Evolutionary conservation across 805 yeast species (phyloP), one percentile per base, ranked within the genome.

Genomic region (Lipomyces yamanashiensis): DNA sequence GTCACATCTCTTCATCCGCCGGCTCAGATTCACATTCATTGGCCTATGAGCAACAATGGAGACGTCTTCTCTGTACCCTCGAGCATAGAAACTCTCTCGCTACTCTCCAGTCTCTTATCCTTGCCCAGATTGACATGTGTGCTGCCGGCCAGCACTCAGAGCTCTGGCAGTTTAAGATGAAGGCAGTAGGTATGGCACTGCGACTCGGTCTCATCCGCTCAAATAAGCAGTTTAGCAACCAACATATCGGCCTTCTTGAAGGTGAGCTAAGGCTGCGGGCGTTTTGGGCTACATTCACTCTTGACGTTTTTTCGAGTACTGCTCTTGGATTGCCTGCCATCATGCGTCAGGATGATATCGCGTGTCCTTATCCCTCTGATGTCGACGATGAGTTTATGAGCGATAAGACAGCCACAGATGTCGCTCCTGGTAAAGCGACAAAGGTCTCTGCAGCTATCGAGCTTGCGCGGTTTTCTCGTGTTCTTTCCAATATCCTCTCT

Each of bases 161-260:
- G 1, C 81, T 91, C 64, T 91, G 90, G 77, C 88, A 87, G 58
- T 79, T 89, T 48, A 81, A 96, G 63, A 92, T 93, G 49, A 80
- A 86, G 69, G 86, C 88, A 7, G 84, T 88, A 12, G 86, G 91
- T 34, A 88, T 90, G 92, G 87, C 92, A 4, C 96, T 90, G 71
- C 95, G 91, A 70, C 77, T 92, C 58, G 83, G 97, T 70, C 78
- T 92, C 51, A 96, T 91, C 73, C 81, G 96, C 69, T 88, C 96
- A 74, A 96, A 96, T 9, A 63, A 67, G 40, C 58, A 64, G 37
- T 67, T 68, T 56, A 61, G 62, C 19, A 53, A 40, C n/a, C 57
- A 53, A 21, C 57, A 36, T 15, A 43, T 63, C 4, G 86, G 92
- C 0, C 92, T 90, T 3, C 80, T 85, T 64, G 92, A 88, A 77